phyloP scores from a whole-genome alignment of 106 monocot species.

The Allium cepa region DNA sequence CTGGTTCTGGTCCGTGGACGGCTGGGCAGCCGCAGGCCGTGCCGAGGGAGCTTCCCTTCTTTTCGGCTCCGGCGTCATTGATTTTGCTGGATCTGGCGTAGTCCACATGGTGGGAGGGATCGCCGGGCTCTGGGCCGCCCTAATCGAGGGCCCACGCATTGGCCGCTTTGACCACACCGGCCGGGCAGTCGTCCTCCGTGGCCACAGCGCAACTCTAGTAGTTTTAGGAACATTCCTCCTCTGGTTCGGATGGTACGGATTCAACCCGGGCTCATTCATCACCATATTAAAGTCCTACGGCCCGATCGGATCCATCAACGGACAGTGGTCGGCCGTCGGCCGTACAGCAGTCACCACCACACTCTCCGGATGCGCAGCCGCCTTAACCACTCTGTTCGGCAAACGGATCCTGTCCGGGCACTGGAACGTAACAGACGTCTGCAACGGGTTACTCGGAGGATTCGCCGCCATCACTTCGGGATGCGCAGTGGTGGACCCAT shows the following conservation, averaged over 20 bases:
- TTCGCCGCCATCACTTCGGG: constrained; percentile 1
- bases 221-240: constrained; percentile 19
- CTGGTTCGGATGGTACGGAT: constrained; percentile 27
- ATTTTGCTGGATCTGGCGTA: constrained; percentile 19
- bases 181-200: constrained; percentile 4
- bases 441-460: constrained; percentile 5
- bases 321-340: constrained; percentile 18
- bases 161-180: constrained; percentile 26
- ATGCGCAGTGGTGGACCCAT: constrained; percentile 1
- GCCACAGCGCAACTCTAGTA: constrained; percentile 17
- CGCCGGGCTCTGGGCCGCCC: constrained; percentile 33
- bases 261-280: constrained; percentile 18
- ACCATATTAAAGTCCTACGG: constrained; percentile 13
- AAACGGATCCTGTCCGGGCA: constrained; percentile 8
- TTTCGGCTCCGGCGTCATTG: constrained; percentile 17
- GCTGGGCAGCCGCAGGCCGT: constrained; percentile 11
- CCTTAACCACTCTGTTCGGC: constrained; percentile 8
- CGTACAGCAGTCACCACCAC: constrained; percentile 15
- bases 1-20: constrained; percentile 25
- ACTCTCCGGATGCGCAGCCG: constrained; percentile 10
- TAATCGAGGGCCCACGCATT: constrained; percentile 31
- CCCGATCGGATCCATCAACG: constrained; percentile 6
- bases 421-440: constrained; percentile 24
- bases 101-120: constrained; percentile 47
- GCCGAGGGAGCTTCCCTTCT: constrained; percentile 7